Evolutionary conservation across 75 land plant genomes (phyloP).

Genomic region (Chamaecyparis obtusa): DNA sequence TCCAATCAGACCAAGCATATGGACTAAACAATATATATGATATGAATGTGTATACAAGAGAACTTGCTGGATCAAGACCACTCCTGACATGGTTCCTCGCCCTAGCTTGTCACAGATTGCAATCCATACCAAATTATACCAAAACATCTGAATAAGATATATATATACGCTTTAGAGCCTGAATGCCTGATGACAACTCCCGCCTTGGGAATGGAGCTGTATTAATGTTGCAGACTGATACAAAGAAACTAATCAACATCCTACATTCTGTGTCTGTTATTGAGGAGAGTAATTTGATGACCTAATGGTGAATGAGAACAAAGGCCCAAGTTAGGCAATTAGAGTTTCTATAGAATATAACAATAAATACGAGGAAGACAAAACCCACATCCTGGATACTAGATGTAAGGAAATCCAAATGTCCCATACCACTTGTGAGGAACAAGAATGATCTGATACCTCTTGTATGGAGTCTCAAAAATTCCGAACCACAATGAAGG

Average conservation of each 20-base stretch:
- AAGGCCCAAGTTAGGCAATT: not conserved
- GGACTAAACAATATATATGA: not conserved
- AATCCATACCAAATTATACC: conserved; percentile 11
- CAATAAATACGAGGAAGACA: not conserved
- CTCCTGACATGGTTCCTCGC: not conserved
- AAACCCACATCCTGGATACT: conserved; percentile 11
- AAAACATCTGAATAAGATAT: not conserved
- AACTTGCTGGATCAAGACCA: not conserved
- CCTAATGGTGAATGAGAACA: not conserved
- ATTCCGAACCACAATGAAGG: not conserved
- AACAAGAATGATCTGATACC: not conserved
- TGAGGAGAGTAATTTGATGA: conserved; percentile 1
- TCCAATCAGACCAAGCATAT: conserved; percentile 2
- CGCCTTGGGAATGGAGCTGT: not conserved
- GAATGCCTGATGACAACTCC: not conserved
- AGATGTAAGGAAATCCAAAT: not conserved
- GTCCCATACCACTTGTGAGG: too few species aligned
- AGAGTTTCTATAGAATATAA: not conserved
- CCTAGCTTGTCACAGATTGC: conserved; percentile 1
- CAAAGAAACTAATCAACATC: not conserved
- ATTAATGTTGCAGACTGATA: not conserved
- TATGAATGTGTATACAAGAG: conserved; percentile 1
- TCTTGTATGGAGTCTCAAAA: not conserved
- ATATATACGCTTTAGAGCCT: too few species aligned
- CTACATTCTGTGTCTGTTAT: not conserved